Conservation (phyloP, 139 green algal genomes). For the Volvox africanus region DNA sequence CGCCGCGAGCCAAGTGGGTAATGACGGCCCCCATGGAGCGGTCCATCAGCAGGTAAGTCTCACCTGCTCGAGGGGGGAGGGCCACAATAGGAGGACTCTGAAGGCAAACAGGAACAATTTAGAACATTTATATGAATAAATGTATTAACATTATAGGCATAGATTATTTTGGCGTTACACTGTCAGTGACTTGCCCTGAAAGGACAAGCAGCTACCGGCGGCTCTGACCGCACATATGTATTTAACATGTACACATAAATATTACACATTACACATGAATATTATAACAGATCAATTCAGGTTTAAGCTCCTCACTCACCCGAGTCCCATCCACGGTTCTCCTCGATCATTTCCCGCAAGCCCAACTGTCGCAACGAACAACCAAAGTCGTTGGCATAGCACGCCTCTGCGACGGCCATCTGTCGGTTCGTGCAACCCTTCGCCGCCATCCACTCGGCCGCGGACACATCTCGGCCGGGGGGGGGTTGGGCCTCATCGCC, state of each 20-base stretch:
- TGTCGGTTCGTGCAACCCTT: slow-evolving; percentile 56
- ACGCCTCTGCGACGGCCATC: slow-evolving; percentile 75
- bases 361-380: slow-evolving; percentile 78
- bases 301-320: too few relatives aligned
- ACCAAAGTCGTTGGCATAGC: slow-evolving; percentile 92
- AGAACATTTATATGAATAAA: too few relatives aligned
- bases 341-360: slow-evolving; percentile 81
- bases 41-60: slow-evolving; percentile 88
- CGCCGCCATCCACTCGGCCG: slow-evolving; percentile 69
- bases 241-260: too few relatives aligned
- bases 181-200: too few relatives aligned
- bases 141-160: too few relatives aligned
- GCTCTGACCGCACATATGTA: too few relatives aligned
- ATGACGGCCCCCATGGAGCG: slow-evolving; percentile 67
- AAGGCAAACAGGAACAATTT: too few relatives aligned
- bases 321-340: slow-evolving; percentile 75
- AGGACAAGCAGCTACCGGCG: too few relatives aligned
- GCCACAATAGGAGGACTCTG: background rate
- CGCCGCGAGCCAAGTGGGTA: slow-evolving; percentile 57
- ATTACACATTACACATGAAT: too few relatives aligned
- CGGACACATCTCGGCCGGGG: slow-evolving; percentile 66
- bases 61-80: slow-evolving; percentile 50
- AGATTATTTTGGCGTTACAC: too few relatives aligned
- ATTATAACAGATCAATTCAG: too few relatives aligned
- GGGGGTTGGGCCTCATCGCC: slow-evolving; percentile 56